A percentile compares a stretch with the other conserved stretches of the same genome.
These are phyloP conservation scores for Podospora pseudocomata DNA, from an alignment of 495 filamentous ascomycete species.

Conservation along the genomic window DNA sequence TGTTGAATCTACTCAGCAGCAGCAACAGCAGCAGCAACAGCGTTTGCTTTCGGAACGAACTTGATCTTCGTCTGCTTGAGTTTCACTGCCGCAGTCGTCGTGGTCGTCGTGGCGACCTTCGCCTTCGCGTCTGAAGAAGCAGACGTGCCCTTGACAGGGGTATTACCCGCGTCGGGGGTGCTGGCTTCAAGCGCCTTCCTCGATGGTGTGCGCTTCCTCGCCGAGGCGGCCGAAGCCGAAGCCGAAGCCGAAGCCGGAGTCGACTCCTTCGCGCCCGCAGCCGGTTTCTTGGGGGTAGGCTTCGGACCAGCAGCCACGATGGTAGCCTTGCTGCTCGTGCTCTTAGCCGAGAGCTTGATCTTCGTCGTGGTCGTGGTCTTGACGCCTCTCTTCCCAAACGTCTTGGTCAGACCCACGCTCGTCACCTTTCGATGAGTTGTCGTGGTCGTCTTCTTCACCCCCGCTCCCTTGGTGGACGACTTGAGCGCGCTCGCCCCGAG, in stretches of 20 bases:
- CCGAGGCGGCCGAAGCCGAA: neutral
- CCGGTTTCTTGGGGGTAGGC: neutral
- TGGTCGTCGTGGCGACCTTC: neutral
- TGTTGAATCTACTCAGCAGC: neutral
- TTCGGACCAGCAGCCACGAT: neutral
- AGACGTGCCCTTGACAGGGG: neutral
- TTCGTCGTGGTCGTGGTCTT: neutral
- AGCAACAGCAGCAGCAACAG: neutral
- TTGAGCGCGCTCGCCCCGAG: constrained; percentile 32
- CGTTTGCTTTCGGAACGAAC: neutral
- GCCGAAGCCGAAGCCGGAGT: neutral
- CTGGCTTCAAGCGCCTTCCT: constrained; percentile 23
- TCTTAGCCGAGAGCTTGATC: neutral
- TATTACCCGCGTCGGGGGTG: neutral
- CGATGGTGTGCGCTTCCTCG: constrained; percentile 24
- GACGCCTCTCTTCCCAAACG: neutral
- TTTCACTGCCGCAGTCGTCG: neutral
- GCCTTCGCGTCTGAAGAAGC: neutral
- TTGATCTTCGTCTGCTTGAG: neutral
- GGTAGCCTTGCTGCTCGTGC: neutral
- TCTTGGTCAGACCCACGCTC: constrained; percentile 2
- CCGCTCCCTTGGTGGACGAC: neutral
- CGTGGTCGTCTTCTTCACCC: neutral
- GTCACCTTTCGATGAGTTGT: neutral
- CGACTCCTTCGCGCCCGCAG: neutral